These are phyloP conservation scores for Spathaspora arborariae DNA, from an alignment of 805 yeast species.

Conservation along the genomic window DNA sequence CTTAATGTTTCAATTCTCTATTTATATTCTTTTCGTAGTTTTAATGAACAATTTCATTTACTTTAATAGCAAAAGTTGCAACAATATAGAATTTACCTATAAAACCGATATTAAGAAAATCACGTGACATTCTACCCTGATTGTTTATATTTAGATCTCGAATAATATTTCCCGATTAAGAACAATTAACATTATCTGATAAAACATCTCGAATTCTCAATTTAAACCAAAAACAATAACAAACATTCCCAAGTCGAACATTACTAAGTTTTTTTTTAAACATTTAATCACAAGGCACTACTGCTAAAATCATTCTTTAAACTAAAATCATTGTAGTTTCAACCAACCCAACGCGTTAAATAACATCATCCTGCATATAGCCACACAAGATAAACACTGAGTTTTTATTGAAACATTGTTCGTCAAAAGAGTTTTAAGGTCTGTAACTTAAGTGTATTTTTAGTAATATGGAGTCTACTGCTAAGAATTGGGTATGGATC, in stretches of 20 bases:
- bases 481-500: constrained; percentile 75
- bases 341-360: no score
- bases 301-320: no score
- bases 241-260: background rate
- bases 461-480: background rate
- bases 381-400: no score
- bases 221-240: background rate
- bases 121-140: background rate
- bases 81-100: no score
- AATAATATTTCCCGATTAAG: background rate
- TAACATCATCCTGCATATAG: no score
- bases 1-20: background rate
- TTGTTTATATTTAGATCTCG: background rate
- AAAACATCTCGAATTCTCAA: background rate
- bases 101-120: no score
- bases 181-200: background rate
- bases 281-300: no score
- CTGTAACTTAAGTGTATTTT: background rate
- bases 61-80: background rate
- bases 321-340: no score
- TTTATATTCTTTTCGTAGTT: background rate
- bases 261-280: no score
- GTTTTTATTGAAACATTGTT: no score
- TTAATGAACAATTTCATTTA: background rate
- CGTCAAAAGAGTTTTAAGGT: background rate